These are phyloP conservation scores for Phytophthora constricta DNA, from an alignment of 352 stramenopile genomes.

Conservation along the genomic window DNA sequence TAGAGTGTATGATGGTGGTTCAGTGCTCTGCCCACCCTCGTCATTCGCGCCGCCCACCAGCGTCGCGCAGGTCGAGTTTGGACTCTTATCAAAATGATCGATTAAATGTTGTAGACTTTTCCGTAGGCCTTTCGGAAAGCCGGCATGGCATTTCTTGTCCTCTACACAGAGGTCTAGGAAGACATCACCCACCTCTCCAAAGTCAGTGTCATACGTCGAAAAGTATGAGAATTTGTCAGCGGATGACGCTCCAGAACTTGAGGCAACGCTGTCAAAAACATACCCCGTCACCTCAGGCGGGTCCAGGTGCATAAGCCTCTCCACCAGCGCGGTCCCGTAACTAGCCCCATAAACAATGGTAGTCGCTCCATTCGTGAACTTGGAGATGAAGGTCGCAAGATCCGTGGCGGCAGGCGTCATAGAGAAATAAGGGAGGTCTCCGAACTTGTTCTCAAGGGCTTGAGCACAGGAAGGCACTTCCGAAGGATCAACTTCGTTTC, in stretches of 20 bases:
- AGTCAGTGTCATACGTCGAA: slow-evolving; percentile 40
- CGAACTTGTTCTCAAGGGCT: slow-evolving; percentile 37
- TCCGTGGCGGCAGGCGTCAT: slow-evolving; percentile 38
- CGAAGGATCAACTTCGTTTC: slow-evolving; percentile 6
- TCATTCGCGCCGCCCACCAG: neutral
- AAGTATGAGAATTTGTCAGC: slow-evolving; percentile 32
- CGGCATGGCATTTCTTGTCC: slow-evolving; percentile 14
- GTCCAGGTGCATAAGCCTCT: slow-evolving; percentile 45
- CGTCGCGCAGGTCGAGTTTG: slow-evolving; percentile 20
- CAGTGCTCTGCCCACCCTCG: neutral
- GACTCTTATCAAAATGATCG: slow-evolving; percentile 13
- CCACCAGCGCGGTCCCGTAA: slow-evolving; percentile 50
- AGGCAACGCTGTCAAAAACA: slow-evolving; percentile 40
- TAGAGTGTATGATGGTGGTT: slow-evolving; percentile 21
- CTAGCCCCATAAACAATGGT: slow-evolving; percentile 44
- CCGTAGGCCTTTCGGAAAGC: slow-evolving; percentile 15
- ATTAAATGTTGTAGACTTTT: slow-evolving; percentile 15
- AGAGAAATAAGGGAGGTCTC: slow-evolving; percentile 40
- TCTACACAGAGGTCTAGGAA: slow-evolving; percentile 27
- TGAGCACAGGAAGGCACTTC: slow-evolving; percentile 33
- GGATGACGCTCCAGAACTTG: slow-evolving; percentile 31
- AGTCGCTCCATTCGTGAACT: slow-evolving; percentile 2
- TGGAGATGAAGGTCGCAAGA: slow-evolving; percentile 25
- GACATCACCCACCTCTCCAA: slow-evolving; percentile 29
- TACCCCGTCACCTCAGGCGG: slow-evolving; percentile 9